phyloP scores from a whole-genome alignment of 768 basidiomycete species.

The Tulasnella sp. region DNA sequence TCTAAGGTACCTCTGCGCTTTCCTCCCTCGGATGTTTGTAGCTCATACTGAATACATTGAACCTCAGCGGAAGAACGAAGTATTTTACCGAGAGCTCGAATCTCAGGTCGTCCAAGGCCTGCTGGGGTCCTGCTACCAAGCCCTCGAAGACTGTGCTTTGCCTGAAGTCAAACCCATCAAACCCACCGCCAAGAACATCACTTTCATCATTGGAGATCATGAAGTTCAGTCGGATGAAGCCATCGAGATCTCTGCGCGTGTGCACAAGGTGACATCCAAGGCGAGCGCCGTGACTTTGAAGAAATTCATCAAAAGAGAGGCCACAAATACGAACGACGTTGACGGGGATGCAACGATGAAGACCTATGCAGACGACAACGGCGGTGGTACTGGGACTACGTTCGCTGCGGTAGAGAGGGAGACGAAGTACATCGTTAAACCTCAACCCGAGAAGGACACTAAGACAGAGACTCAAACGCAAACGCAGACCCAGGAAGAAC shows the following conservation, averaged over 20 bases:
- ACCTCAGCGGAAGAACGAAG: conserved; percentile 60
- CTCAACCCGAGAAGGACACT: neutral
- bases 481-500: conserved; percentile 29
- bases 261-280: conserved; percentile 68
- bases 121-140: conserved; percentile 52
- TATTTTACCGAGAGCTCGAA: conserved; percentile 45
- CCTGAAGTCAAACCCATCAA: conserved; percentile 60
- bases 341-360: conserved; percentile 26
- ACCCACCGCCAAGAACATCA: conserved; percentile 51
- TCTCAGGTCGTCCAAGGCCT: conserved; percentile 37
- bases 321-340: conserved; percentile 23
- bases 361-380: conserved; percentile 3
- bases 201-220: conserved; percentile 68
- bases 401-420: conserved; percentile 35
- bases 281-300: conserved; percentile 67
- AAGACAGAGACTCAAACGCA: neutral
- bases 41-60: neutral
- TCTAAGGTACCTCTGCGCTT: conserved; percentile 47
- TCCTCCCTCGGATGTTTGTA: neutral
- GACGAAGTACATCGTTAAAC: conserved; percentile 49
- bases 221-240: conserved; percentile 57
- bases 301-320: conserved; percentile 37
- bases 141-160: conserved; percentile 44
- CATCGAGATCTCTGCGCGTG: conserved; percentile 59
- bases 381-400: conserved; percentile 13